Evolutionary conservation across 2,329 filamentous ascomycete genomes (phyloP), one percentile per base, ranked within the genome.

Genomic region (Corynespora cassiicola): DNA sequence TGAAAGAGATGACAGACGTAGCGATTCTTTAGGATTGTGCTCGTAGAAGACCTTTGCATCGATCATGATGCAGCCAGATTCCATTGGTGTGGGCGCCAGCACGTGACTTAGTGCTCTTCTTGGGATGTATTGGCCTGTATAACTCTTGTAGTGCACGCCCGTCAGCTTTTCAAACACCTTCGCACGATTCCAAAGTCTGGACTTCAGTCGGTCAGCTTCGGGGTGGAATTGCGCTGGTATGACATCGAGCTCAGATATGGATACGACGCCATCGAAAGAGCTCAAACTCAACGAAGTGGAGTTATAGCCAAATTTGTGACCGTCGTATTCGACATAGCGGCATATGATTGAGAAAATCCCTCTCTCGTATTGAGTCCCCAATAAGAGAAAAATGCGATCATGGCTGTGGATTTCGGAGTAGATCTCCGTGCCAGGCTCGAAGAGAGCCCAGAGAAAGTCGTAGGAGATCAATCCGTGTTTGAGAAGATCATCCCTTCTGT

Each of bases 261-360:
- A n/a, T n/a, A n/a, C n/a, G n/a, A n/a, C n/a, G n/a, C n/a, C n/a
- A n/a, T n/a, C n/a, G 31, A 42, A 43, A 7, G 41, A 19, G 3
- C 12, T 28, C 36, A 56, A 42, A 7, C 31, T 17, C 11, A 62
- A 43, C 5, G 11, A 26, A 21, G 52, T 27, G n/a, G 31, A 42
- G 19, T 30, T 36, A 15, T 38, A 45, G n/a, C 59, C 60, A 22
- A 61, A 61, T 7, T 47, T 23, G n/a, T 37, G 41, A 6, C 60
- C 60, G 36, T 64, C 58, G 29, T 35, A 60, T 25, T 62, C 54
- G 17, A 64, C 44, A 20, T 45, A 64, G 11, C 49, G 36, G 24
- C 47, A 47, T 7, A 42, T 27, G 7, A 55, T 22, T 11, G 40
- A 26, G 21, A 36, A 55, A 9, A 39, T 15, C 10, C 25, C 35